A percentile compares a stretch with the other conserved stretches of the same genome.
phyloP scores from a whole-genome alignment of 2,329 filamentous ascomycete species.

The Cryphonectria naterciae region DNA sequence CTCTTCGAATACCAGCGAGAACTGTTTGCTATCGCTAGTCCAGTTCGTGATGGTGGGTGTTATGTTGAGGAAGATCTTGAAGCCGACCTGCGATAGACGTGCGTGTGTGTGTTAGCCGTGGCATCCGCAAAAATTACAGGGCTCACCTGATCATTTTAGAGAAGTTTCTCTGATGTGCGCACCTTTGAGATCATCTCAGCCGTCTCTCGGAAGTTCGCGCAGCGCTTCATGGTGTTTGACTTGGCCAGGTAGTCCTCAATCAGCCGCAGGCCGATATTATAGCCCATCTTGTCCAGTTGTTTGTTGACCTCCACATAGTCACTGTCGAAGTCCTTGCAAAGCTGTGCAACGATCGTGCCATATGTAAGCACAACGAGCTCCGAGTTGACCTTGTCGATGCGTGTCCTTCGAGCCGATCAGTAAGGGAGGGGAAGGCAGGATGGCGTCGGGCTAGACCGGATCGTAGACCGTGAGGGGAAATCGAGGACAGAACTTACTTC shows the following conservation, averaged over 20 bases:
- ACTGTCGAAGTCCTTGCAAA: constrained; percentile 94
- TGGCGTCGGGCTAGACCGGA: constrained; percentile 6
- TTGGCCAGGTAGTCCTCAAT: constrained; percentile 99
- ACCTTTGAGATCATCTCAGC: constrained; percentile 97
- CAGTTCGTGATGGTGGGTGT: constrained; percentile 93
- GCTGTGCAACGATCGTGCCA: constrained; percentile 92
- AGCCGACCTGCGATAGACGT: constrained; percentile 72
- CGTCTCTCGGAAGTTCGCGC: constrained; percentile 91
- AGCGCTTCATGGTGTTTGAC: constrained; percentile 85
- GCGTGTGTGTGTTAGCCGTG: neutral
- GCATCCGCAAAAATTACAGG: constrained; percentile 28
- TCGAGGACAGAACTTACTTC: constrained; percentile 69
- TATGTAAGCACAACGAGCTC: constrained; percentile 97
- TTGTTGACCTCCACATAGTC: constrained; percentile 97
- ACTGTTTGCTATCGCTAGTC: constrained; percentile 95
- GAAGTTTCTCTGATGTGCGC: constrained; percentile 26
- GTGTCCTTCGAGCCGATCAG: constrained; percentile 64
- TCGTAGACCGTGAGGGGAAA: neutral
- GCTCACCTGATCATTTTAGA: neutral
- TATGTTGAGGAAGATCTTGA: constrained; percentile 98
- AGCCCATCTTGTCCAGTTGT: constrained; percentile 98
- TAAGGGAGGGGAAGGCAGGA: constrained; percentile 35
- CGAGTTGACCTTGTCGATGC: constrained; percentile 96
- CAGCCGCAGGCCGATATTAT: constrained; percentile 93
- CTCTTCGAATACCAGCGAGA: constrained; percentile 94